phyloP scores from a whole-genome alignment of 73 alveolate species.

The Durusdinium trenchii region DNA sequence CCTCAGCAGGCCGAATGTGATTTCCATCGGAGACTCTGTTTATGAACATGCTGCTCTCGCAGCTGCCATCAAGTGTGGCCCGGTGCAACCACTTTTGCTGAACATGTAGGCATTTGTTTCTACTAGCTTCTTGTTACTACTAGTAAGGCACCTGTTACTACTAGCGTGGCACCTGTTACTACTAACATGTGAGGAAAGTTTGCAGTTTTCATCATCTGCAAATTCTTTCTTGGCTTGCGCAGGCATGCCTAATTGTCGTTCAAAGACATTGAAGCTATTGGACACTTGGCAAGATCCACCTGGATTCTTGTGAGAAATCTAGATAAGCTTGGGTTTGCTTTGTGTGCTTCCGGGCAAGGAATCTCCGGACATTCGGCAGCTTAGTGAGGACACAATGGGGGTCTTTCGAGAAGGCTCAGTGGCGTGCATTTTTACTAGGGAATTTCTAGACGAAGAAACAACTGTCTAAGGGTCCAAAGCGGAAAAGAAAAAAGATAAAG shows the following conservation, averaged over 20 bases:
- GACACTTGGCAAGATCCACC: not conserved
- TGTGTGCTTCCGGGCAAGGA: not conserved
- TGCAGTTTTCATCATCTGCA: too few relatives aligned
- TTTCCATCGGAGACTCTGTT: constrained; percentile 63
- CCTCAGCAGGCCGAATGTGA: constrained; percentile 41
- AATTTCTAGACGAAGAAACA: too few relatives aligned
- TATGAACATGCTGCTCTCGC: constrained; percentile 50
- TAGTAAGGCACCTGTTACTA: too few relatives aligned
- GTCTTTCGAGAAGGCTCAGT: not conserved
- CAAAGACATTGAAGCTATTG: constrained; percentile 72
- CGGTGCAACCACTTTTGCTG: not conserved
- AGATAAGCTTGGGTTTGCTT: not conserved
- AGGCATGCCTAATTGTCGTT: constrained; percentile 56
- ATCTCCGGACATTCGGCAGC: constrained; percentile 86
- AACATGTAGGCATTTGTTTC: too few relatives aligned
- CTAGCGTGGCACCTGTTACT: too few relatives aligned
- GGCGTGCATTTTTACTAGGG: too few relatives aligned
- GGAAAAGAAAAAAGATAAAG: too few relatives aligned
- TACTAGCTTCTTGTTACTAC: too few relatives aligned
- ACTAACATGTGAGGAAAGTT: too few relatives aligned
- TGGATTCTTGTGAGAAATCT: not conserved
- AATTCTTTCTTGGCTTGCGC: too few relatives aligned
- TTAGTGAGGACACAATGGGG: constrained; percentile 39
- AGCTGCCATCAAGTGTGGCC: constrained; percentile 41
- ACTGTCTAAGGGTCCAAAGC: too few relatives aligned